Evolutionary conservation across 129 eudicot genomes (phyloP), one percentile per base, ranked within the genome.

Genomic region (Logfia minima): DNA sequence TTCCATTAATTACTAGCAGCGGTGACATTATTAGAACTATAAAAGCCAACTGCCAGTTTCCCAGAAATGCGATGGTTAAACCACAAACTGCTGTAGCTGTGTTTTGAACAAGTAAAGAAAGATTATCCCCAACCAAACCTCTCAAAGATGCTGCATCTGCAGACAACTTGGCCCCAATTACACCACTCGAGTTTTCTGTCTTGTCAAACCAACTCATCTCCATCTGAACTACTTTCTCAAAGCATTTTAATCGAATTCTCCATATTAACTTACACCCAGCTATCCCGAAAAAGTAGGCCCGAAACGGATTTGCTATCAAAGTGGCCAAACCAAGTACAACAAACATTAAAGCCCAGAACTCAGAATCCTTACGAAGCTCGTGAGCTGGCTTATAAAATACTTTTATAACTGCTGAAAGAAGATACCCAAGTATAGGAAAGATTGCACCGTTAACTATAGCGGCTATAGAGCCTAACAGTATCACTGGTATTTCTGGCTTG

Each of bases 191-290:
- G 59, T 92, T 84, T 39, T 88, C 90, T 2, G 92, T 48, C 74
- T 92, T 83, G 71, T 92, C 98, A 68, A 90, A 90, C 98, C 98
- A 92, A 68, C 88, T 83, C 45, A 92, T 84, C 74, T 92, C 96
- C 94, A 92, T 92, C 55, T 71, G 74, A 56, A 87, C 88, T 68
- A 90, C 89, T 76, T 82, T 92, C 67, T 86, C 80, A 60, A 92
- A 92, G 68, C 96, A 88, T 83, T 84, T 77, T 55, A 83, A 58
- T 76, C 92, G 80, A 1, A 92, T 82, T 77, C 98, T 70, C 74
- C 64, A 72, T 34, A 92, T 85, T 72, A 92, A 56, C 79, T 79
- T 92, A 78, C 87, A 76, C 11, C 98, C 94, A 1, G 98, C 96
- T 52, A 92, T 85, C 18, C 88, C 82, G 77, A 90, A 90, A 41